Base-by-base conservation (phyloP, 176 grass and related monocot species). In the Typha latifolia region DNA sequence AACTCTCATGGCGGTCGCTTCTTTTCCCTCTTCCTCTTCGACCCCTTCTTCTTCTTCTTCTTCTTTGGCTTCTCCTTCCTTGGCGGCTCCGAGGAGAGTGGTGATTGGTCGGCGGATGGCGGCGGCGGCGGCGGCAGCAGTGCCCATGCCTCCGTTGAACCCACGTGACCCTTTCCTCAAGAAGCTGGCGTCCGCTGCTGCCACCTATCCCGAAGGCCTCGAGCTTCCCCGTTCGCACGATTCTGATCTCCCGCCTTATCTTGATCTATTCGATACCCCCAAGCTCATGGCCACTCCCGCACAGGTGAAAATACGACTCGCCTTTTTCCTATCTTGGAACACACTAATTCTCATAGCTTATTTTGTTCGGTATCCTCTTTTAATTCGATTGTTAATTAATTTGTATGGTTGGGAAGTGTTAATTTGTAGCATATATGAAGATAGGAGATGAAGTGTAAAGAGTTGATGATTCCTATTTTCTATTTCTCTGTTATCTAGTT, bases 231-330 rank as follows among this genome's bases (percentile, higher is more conserved):
- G 50, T 9, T 49, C 73, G 19, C 20, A 20, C 0, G 51, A 76
- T 34, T 19, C 32, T 32, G 73, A 91, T 69, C 75, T 74, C 72
- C 84, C 86, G 68, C 88, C 88, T 52, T 91, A 81, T 62, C 78
- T 91, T 51, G 78, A 87, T 75, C 74, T 91, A 78, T 91, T 91
- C 78, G 81, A 84, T 55, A 84, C 74, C 81, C 72, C 89, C 74
- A 87, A 84, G 66, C 89, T 91, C 72, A 87, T 91, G 84, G 79
- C 89, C 52, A 77, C 84, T 56, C 89, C 89, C 16, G 75, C 84
- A 24, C 89, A 91, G 89, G 89, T 91, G 16, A 63, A 68, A 11
- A 14, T 59, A 21, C 47, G n/a, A 1, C 5, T 29, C 49, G 4
- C 6, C 31, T 13, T 32, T 72, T 12, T 32, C 14, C 51, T 49